Percentiles rank a stretch among this genome's conserved stretches.
Evolutionary conservation across 768 basidiomycete species (phyloP).

Genomic region (Hygrophorus russula): DNA sequence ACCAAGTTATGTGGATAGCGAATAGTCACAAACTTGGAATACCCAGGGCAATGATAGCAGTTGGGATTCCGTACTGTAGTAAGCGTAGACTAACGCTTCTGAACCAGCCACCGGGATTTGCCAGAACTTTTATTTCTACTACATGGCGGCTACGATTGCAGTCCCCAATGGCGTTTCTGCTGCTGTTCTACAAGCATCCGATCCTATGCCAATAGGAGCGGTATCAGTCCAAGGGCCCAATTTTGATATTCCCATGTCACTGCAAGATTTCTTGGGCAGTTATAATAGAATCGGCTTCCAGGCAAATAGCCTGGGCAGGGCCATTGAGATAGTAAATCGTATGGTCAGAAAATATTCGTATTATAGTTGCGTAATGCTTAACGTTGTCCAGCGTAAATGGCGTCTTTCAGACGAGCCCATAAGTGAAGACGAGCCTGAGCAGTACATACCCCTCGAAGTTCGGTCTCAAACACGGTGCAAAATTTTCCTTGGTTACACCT

Average conservation of each 20-base stretch:
- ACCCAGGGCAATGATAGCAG: no score
- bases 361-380: not conserved
- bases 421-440: constrained; percentile 57
- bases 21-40: no score
- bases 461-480: constrained; percentile 69
- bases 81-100: not conserved
- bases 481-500: constrained; percentile 96
- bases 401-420: constrained; percentile 80
- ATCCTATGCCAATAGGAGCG: constrained; percentile 52
- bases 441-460: constrained; percentile 44
- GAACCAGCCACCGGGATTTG: not conserved
- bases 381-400: constrained; percentile 60
- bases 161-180: constrained; percentile 55
- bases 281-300: constrained; percentile 96
- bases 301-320: constrained; percentile 84
- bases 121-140: not conserved
- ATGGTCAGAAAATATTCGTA: constrained; percentile 51
- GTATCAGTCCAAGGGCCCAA: constrained; percentile 79
- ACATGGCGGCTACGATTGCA: constrained; percentile 7
- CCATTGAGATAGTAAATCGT: constrained; percentile 82
- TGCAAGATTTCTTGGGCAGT: constrained; percentile 59
- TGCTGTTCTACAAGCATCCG: constrained; percentile 70
- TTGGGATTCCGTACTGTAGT: not conserved
- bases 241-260: constrained; percentile 56
- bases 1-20: no score